phyloP scores from a whole-genome alignment of 805 yeast genomes.

The Zygosaccharomyces bisporus region DNA sequence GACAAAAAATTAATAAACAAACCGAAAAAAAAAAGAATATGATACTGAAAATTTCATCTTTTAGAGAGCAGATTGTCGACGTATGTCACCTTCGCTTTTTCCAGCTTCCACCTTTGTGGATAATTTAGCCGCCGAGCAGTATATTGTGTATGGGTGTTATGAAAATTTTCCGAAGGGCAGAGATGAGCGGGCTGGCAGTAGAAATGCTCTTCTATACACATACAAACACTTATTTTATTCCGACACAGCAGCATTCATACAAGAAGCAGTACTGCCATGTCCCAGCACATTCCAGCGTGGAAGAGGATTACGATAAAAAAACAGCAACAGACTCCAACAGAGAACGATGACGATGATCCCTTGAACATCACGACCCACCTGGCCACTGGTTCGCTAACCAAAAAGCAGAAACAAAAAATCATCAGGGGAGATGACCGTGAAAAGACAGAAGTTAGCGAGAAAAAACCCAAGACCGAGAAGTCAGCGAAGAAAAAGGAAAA shows the following conservation, averaged over 20 bases:
- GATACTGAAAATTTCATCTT: too few species aligned
- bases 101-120: too few species aligned
- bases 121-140: not conserved
- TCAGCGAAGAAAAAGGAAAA: conserved; percentile 26
- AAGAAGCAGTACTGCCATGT: too few species aligned
- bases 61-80: too few species aligned
- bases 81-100: too few species aligned
- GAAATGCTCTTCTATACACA: too few species aligned
- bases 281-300: conserved; percentile 36
- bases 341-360: conserved; percentile 26
- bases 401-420: conserved; percentile 32
- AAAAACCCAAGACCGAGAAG: conserved; percentile 14
- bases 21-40: too few species aligned
- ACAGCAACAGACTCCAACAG: conserved; percentile 12
- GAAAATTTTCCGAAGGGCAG: conserved; percentile 6
- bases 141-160: conserved; percentile 12
- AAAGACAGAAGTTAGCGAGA: conserved; percentile 16
- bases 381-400: conserved; percentile 33
- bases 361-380: conserved; percentile 37
- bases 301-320: conserved; percentile 29
- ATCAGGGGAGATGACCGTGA: conserved; percentile 23
- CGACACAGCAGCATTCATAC: not conserved
- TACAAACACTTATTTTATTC: not conserved
- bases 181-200: not conserved
- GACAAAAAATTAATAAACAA: too few species aligned